Evolutionary conservation across 2,329 filamentous ascomycete species (phyloP).

Genomic region (Aspergillus nomiae): DNA sequence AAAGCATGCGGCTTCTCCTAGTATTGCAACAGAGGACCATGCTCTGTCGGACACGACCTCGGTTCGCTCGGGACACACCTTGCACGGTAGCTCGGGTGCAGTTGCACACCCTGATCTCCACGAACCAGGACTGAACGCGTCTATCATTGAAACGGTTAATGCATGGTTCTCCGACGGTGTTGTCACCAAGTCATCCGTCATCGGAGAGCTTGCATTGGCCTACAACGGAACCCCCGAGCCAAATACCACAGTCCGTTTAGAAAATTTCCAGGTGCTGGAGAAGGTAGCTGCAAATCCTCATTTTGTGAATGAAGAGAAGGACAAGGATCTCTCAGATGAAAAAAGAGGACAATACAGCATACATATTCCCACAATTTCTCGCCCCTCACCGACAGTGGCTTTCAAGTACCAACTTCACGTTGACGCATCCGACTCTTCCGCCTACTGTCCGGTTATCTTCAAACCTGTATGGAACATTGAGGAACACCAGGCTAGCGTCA

Average conservation of each 20-base stretch:
- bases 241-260: slow-evolving; percentile 72
- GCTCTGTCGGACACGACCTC: slow-evolving; percentile 83
- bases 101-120: slow-evolving; percentile 80
- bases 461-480: slow-evolving; percentile 81
- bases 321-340: slow-evolving; percentile 47
- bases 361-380: slow-evolving; percentile 69
- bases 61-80: slow-evolving; percentile 81
- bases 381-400: slow-evolving; percentile 67
- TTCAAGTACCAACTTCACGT: slow-evolving; percentile 92
- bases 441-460: slow-evolving; percentile 72
- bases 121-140: slow-evolving; percentile 78
- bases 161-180: slow-evolving; percentile 76
- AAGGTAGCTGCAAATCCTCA: slow-evolving; percentile 92
- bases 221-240: slow-evolving; percentile 61
- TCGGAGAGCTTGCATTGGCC: slow-evolving; percentile 85
- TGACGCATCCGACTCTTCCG: slow-evolving; percentile 57
- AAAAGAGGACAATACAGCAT: slow-evolving; percentile 79
- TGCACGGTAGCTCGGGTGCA: slow-evolving; percentile 68
- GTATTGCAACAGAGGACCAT: slow-evolving; percentile 64
- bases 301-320: slow-evolving; percentile 69
- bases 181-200: slow-evolving; percentile 71
- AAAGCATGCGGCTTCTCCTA: slow-evolving; percentile 49
- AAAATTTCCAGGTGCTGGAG: slow-evolving; percentile 85
- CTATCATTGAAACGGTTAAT: slow-evolving; percentile 88
- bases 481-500: slow-evolving; percentile 79